Conservation (phyloP, 371 early-diverging fungal genomes). For the Quaeritorhiza haematococci region DNA sequence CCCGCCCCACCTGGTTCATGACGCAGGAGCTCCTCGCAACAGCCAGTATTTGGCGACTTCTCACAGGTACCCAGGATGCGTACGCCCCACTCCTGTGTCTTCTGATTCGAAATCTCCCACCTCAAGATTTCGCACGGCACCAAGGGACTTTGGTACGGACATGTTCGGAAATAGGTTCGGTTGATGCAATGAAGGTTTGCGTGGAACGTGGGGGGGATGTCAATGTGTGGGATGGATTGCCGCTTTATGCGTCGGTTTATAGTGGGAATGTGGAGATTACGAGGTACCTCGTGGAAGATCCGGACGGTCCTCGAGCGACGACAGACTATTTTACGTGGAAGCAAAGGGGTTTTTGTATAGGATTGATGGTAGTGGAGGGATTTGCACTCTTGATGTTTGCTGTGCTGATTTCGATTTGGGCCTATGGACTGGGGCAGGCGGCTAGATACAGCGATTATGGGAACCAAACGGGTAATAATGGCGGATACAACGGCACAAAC, state of each 20-base stretch:
- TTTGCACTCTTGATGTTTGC: slow-evolving; percentile 24
- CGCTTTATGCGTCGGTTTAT: slow-evolving; percentile 22
- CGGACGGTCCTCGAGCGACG: no score
- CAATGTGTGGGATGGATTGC: slow-evolving; percentile 24
- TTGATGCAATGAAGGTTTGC: not conserved
- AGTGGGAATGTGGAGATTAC: slow-evolving; percentile 25
- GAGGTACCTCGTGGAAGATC: no score
- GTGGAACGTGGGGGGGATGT: slow-evolving; percentile 16
- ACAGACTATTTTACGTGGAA: slow-evolving; percentile 10
- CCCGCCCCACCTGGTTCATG: slow-evolving; percentile 5
- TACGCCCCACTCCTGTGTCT: slow-evolving; percentile 7
- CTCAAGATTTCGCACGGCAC: slow-evolving; percentile 8
- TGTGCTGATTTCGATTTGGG: slow-evolving; percentile 17
- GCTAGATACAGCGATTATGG: no score
- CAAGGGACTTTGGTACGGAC: slow-evolving; percentile 9
- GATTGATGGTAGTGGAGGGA: slow-evolving; percentile 19
- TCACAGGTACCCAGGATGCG: slow-evolving; percentile 9
- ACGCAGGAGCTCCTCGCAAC: slow-evolving; percentile 15
- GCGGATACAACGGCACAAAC: no score
- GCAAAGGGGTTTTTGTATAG: slow-evolving; percentile 16
- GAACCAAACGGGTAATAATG: no score
- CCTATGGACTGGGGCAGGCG: not conserved
- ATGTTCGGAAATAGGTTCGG: slow-evolving; percentile 24
- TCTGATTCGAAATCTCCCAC: slow-evolving; percentile 4
- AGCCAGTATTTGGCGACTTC: slow-evolving; percentile 16